Evolutionary conservation across 305 asterid species (phyloP).

Genomic region (Withania somnifera): DNA sequence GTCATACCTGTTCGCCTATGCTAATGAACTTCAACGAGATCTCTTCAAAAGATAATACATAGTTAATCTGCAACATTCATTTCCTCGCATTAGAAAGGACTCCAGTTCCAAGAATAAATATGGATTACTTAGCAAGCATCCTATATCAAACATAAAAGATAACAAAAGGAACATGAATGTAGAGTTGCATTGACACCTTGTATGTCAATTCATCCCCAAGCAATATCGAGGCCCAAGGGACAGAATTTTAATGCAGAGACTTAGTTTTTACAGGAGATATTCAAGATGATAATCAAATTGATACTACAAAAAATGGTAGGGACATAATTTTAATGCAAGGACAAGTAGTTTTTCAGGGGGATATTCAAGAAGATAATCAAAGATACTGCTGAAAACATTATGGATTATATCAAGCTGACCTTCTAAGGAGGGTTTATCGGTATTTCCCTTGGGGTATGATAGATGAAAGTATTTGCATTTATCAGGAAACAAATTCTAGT

Average conservation of each 20-base stretch:
- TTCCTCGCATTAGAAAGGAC: conserved; percentile 19
- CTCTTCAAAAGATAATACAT: conserved; percentile 87
- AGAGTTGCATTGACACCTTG: neutral
- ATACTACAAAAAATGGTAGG: neutral
- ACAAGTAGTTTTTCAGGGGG: neutral
- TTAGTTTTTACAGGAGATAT: neutral
- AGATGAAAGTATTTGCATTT: neutral
- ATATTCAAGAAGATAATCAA: neutral
- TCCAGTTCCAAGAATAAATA: conserved; percentile 4
- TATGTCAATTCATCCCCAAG: neutral
- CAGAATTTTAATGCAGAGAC: neutral
- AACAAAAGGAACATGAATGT: neutral
- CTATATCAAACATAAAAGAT: neutral
- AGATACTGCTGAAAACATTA: neutral
- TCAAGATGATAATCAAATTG: neutral
- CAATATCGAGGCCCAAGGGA: neutral
- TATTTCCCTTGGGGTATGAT: neutral
- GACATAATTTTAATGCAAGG: neutral
- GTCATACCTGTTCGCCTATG: conserved; percentile 88
- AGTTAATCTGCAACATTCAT: conserved; percentile 68
- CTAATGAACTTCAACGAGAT: conserved; percentile 84
- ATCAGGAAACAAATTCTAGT: neutral
- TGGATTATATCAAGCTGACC: neutral
- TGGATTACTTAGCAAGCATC: neutral
- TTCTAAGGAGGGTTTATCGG: neutral